Evolutionary conservation across 176 grass and related monocot species (phyloP), one percentile per base, ranked within the genome.

Genomic region (Tillandsia fasciculata): DNA sequence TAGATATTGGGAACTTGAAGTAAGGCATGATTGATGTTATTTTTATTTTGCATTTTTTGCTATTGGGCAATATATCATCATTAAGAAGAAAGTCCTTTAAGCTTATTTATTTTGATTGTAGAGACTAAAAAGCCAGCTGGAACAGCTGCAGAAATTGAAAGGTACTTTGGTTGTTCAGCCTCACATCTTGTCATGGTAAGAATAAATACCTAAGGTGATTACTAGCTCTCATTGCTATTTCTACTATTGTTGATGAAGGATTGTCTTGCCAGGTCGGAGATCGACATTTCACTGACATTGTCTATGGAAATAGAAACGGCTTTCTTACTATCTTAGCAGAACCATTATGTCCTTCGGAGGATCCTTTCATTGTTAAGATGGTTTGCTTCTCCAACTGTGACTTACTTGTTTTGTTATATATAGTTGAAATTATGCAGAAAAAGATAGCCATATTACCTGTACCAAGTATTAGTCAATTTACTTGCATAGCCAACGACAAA

Each of bases 281-380:
- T 77, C 77, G 89, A 42, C 79, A 87, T 84, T 97, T 97, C 65
- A 97, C 94, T 64, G 94, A 97, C 80, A 74, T 97, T 72, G 84
- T 92, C 8, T 97, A 90, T 20, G 89, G 94, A 52, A 97, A 97
- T 51, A 87, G 53, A 77, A 92, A 92, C 79, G 89, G 89, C 50
- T 97, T 87, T 76, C 80, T 97, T 71, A 97, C 94, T 64, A 79
- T 93, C 27, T 80, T 92, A 68, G 85, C 89, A 72, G 86, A 97
- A 54, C 94, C 94, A 27, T 73, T 97, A 54, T 83, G 61, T 72
- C 83, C 86, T 53, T 72, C 77, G 0, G 51, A 27, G 66, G 94
- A 97, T 72, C 88, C 94, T 11, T 90, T 85, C 71, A 89, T 90
- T 79, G 89, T 97, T 63, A 86, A 76, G 77, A 85, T 61, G 84